Evolutionary conservation across 2,329 filamentous ascomycete genomes (phyloP).

Genomic region (Diaporthe sp.): DNA sequence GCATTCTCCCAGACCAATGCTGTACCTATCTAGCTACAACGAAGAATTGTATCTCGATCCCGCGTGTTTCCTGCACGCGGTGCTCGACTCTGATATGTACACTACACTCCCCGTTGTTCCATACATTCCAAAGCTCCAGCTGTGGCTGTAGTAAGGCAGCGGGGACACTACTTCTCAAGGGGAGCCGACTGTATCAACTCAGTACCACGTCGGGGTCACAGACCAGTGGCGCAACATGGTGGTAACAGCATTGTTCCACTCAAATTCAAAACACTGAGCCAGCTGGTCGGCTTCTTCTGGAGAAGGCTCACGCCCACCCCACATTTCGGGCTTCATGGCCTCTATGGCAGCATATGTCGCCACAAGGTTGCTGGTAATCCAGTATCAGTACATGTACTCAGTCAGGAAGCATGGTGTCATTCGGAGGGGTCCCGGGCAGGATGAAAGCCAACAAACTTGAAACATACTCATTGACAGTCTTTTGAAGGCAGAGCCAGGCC

Average conservation of each 20-base stretch:
- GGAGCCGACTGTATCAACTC: slow-evolving; percentile 37
- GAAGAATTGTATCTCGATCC: background rate
- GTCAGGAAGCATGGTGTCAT: background rate
- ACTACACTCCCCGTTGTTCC: background rate
- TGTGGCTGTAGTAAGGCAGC: too few relatives aligned
- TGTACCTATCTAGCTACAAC: background rate
- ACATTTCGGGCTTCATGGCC: slow-evolving; percentile 76
- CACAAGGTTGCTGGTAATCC: slow-evolving; percentile 66
- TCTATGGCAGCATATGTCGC: slow-evolving; percentile 72
- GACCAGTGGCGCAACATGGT: slow-evolving; percentile 80
- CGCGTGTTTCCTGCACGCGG: background rate
- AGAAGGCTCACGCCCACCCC: slow-evolving; percentile 72
- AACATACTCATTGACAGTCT: slow-evolving; percentile 76
- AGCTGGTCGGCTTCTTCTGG: slow-evolving; percentile 70
- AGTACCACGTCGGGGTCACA: slow-evolving; percentile 69
- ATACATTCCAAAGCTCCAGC: background rate
- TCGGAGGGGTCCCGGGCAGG: background rate
- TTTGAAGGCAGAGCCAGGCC: slow-evolving; percentile 78
- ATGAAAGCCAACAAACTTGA: background rate
- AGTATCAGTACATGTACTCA: background rate
- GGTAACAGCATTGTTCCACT: slow-evolving; percentile 76
- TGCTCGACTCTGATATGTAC: background rate
- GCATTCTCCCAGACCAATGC: background rate
- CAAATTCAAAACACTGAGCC: slow-evolving; percentile 71
- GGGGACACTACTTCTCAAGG: background rate